A percentile compares a stretch with the other conserved stretches of the same genome.
Conservation (phyloP, 164 flowering plant genomes). For the Aristolochia fimbriata region DNA sequence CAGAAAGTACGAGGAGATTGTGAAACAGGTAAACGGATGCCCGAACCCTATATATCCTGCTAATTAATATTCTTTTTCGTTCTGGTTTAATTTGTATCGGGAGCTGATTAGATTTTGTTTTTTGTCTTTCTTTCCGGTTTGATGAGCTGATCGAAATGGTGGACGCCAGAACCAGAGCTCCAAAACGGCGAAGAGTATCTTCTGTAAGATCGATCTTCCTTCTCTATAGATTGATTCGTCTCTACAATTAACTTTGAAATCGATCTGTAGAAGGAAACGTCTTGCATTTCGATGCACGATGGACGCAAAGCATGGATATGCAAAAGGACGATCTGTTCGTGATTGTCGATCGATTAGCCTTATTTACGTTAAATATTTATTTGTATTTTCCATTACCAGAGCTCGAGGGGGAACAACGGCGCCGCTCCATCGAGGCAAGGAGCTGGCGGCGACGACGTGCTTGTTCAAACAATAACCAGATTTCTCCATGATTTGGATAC, state of each 20-base stretch:
- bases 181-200: conserved; percentile 27
- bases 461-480: conserved; percentile 31
- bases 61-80: neutral
- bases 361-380: neutral
- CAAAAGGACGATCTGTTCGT: no score
- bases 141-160: conserved; percentile 38
- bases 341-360: no score
- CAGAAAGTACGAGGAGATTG: conserved; percentile 30
- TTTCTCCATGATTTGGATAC: conserved; percentile 26
- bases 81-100: no score
- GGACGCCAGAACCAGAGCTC: conserved; percentile 21
- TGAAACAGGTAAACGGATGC: conserved; percentile 32
- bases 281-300: no score
- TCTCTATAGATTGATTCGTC: no score
- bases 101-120: conserved; percentile 11
- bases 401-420: conserved; percentile 9
- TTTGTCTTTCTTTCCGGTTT: conserved; percentile 23
- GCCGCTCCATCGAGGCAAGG: conserved; percentile 8
- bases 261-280: no score
- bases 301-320: no score
- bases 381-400: neutral
- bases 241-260: no score
- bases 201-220: no score
- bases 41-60: neutral
- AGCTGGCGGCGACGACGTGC: conserved; percentile 12